These are phyloP conservation scores for Acacia crassicarpa DNA, from an alignment of 306 rosid genomes.

Conservation along the genomic window DNA sequence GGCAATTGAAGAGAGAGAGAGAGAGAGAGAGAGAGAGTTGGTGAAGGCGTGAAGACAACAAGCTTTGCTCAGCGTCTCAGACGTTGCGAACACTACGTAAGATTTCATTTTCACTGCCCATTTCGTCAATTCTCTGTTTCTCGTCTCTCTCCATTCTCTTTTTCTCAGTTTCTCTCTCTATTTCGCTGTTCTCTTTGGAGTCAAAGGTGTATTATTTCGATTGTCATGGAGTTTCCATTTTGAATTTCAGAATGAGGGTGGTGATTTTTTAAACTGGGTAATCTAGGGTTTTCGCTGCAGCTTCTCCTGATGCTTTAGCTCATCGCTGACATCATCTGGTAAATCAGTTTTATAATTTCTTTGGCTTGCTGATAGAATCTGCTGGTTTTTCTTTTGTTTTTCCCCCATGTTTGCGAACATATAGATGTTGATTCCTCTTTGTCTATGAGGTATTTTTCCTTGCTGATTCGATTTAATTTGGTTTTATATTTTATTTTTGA, in stretches of 20 bases:
- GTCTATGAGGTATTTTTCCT: slow-evolving; percentile 4
- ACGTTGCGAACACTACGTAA: not conserved
- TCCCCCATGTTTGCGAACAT: not conserved
- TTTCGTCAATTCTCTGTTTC: not conserved
- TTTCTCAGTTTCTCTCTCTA: not conserved
- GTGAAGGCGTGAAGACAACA: not conserved
- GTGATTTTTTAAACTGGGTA: slow-evolving; percentile 28
- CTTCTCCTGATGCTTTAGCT: slow-evolving; percentile 34
- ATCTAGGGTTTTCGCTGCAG: slow-evolving; percentile 38
- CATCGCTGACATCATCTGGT: slow-evolving; percentile 46
- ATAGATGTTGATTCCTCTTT: not conserved
- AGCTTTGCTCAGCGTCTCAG: slow-evolving; percentile 26
- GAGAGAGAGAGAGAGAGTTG: slow-evolving; percentile 17
- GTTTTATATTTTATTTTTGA: not conserved
- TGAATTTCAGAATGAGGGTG: slow-evolving; percentile 27
- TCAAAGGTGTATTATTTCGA: not conserved
- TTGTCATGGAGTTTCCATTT: slow-evolving; percentile 13
- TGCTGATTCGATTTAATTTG: slow-evolving; percentile 17
- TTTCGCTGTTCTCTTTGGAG: not conserved
- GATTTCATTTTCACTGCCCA: slow-evolving; percentile 10
- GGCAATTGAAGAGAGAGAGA: slow-evolving; percentile 39
- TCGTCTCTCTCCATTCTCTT: not conserved
- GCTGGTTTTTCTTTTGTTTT: not conserved
- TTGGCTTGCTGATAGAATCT: not conserved
- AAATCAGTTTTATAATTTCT: slow-evolving; percentile 20